phyloP scores from a whole-genome alignment of 2,329 filamentous ascomycete species.

The Catunica adiposa region DNA sequence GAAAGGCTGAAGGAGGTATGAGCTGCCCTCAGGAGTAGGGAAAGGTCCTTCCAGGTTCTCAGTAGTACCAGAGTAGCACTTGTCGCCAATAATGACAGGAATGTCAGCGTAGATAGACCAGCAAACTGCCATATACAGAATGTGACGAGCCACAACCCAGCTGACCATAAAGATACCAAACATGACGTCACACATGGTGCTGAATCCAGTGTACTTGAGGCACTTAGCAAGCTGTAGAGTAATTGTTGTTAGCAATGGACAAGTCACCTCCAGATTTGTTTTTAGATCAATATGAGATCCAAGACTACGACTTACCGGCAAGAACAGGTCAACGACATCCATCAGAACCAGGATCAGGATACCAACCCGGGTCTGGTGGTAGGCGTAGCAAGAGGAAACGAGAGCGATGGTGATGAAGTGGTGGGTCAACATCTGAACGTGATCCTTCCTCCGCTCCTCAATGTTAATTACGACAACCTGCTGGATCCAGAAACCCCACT shows the following conservation, averaged over 20 bases:
- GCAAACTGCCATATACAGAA: conserved; percentile 62
- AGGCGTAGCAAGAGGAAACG: conserved; percentile 68
- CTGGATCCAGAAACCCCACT: conserved; percentile 87
- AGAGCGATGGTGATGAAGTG: conserved; percentile 79
- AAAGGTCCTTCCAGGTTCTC: conserved; percentile 38
- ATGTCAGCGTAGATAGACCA: conserved; percentile 64
- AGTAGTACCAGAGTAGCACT: conserved; percentile 51
- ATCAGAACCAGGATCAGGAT: conserved; percentile 81
- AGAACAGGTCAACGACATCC: conserved; percentile 79
- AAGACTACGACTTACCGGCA: conserved; percentile 46
- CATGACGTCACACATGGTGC: conserved; percentile 58
- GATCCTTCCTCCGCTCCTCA: conserved; percentile 84
- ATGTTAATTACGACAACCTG: conserved; percentile 90
- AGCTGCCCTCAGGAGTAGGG: conserved; percentile 33
- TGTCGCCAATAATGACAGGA: conserved; percentile 43
- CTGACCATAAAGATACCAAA: conserved; percentile 75
- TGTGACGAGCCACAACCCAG: conserved; percentile 73
- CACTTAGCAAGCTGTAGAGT: conserved; percentile 61
- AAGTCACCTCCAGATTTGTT: background rate
- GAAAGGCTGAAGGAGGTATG: conserved; percentile 60
- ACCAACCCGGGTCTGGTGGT: conserved; percentile 73
- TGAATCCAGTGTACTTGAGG: conserved; percentile 73
- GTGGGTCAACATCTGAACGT: conserved; percentile 90
- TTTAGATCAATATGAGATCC: background rate
- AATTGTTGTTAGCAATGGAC: background rate